Evolutionary conservation across 1,284 basidiomycete genomes (phyloP).

Genomic region (Fomitopsis betulina): DNA sequence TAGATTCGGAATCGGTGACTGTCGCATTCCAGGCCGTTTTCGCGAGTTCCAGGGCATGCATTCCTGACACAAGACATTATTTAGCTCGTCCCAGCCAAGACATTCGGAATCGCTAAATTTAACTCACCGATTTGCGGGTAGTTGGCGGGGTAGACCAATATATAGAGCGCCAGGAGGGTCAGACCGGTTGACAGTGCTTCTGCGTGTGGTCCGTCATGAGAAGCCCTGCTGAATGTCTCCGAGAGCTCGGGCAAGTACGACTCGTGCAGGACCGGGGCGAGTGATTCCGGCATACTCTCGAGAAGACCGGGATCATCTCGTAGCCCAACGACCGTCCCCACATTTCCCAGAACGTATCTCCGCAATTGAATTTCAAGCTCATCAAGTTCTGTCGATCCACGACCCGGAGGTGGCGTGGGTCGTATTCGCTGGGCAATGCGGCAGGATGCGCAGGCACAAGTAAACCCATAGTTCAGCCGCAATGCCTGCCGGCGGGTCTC

Average conservation of each 20-base stretch:
- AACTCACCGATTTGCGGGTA: conserved; percentile 74
- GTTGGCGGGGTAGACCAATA: conserved; percentile 61
- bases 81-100: background rate
- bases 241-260: conserved; percentile 55
- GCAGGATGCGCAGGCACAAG: conserved; percentile 43
- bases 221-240: conserved; percentile 56
- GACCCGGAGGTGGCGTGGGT: conserved; percentile 32
- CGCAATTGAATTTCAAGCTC: conserved; percentile 34
- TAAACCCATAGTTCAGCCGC: conserved; percentile 60
- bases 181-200: conserved; percentile 50
- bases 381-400: conserved; percentile 18
- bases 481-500: conserved; percentile 57
- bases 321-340: conserved; percentile 6
- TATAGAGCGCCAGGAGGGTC: conserved; percentile 59
- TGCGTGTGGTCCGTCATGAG: conserved; percentile 57
- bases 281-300: conserved; percentile 32
- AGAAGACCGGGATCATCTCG: conserved; percentile 18
- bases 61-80: conserved; percentile 37
- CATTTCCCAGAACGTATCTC: conserved; percentile 31
- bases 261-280: conserved; percentile 48
- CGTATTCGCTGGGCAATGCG: conserved; percentile 36
- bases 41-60: conserved; percentile 69
- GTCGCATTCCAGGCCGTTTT: conserved; percentile 70
- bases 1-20: conserved; percentile 12
- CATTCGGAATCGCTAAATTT: background rate